phyloP scores from a whole-genome alignment of 768 basidiomycete genomes.

The Sporobolomyces pararoseus region DNA sequence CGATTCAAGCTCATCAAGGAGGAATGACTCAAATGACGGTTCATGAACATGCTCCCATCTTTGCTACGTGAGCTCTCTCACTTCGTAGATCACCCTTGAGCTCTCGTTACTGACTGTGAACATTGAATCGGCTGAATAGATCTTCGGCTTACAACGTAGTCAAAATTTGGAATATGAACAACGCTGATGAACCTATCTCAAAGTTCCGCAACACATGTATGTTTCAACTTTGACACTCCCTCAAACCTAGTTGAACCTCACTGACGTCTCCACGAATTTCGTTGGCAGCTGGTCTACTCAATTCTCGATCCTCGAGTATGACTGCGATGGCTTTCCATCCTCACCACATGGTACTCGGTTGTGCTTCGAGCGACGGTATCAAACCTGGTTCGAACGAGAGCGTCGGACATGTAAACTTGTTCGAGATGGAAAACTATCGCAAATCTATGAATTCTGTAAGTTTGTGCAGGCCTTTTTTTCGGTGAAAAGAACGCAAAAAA shows the following conservation, averaged over 20 bases:
- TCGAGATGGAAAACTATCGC: conserved; percentile 35
- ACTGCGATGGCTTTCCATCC: conserved; percentile 77
- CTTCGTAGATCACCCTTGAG: neutral
- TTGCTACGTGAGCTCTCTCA: conserved; percentile 65
- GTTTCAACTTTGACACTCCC: neutral
- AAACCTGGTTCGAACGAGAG: conserved; percentile 1
- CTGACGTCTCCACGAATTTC: no score
- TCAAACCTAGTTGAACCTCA: conserved; percentile 49
- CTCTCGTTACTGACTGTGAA: neutral
- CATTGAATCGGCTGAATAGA: conserved; percentile 56
- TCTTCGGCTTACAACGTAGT: conserved; percentile 59
- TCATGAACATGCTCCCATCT: conserved; percentile 74
- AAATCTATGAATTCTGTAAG: conserved; percentile 20
- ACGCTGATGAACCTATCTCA: conserved; percentile 58
- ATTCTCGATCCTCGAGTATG: conserved; percentile 50
- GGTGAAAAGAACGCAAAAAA: no score
- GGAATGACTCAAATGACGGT: conserved; percentile 83
- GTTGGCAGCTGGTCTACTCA: conserved; percentile 21
- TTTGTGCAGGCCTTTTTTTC: neutral
- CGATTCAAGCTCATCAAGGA: conserved; percentile 63
- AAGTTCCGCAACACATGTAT: conserved; percentile 45
- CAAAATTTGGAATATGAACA: conserved; percentile 63
- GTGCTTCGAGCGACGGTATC: conserved; percentile 26
- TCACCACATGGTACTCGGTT: conserved; percentile 66
- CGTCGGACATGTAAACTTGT: conserved; percentile 39